Percentiles rank a stretch among this genome's conserved stretches.
These are phyloP conservation scores for Leccinum glutinopallens DNA, from an alignment of 1,284 basidiomycete genomes.

Conservation along the genomic window DNA sequence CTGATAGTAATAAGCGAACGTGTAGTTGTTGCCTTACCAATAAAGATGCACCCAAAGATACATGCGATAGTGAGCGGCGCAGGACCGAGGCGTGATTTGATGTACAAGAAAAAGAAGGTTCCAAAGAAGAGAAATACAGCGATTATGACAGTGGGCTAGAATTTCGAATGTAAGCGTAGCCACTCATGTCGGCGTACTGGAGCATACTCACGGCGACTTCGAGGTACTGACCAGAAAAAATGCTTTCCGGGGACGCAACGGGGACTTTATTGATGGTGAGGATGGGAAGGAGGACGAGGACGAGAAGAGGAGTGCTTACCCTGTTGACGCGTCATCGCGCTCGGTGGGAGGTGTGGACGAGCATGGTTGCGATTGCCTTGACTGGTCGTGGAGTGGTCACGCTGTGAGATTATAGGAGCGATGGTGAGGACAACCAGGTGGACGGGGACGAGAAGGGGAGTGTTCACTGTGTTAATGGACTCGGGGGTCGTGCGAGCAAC, in stretches of 20 bases:
- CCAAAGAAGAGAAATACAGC: conserved; percentile 71
- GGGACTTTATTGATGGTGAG: conserved; percentile 38
- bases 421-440: too few relatives aligned
- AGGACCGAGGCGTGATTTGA: conserved; percentile 64
- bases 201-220: conserved; percentile 55
- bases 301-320: too few relatives aligned
- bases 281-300: too few relatives aligned
- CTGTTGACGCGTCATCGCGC: too few relatives aligned
- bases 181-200: not conserved
- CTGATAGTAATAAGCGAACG: not conserved
- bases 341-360: too few relatives aligned
- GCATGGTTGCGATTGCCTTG: too few relatives aligned
- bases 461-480: too few relatives aligned
- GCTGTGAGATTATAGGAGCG: too few relatives aligned
- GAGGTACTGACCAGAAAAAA: conserved; percentile 56
- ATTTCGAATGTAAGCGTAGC: conserved; percentile 7
- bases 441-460: too few relatives aligned
- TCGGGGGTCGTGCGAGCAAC: too few relatives aligned
- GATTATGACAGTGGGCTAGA: conserved; percentile 60
- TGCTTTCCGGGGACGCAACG: conserved; percentile 40
- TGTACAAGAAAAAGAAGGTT: conserved; percentile 59
- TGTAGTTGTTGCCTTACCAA: conserved; percentile 41
- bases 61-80: conserved; percentile 64
- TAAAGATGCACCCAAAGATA: conserved; percentile 60
- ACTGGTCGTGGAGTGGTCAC: too few relatives aligned